A percentile compares a stretch with the other conserved stretches of the same genome.
phyloP scores from a whole-genome alignment of 208 protist species.

The Naegleria gruberi region DNA sequence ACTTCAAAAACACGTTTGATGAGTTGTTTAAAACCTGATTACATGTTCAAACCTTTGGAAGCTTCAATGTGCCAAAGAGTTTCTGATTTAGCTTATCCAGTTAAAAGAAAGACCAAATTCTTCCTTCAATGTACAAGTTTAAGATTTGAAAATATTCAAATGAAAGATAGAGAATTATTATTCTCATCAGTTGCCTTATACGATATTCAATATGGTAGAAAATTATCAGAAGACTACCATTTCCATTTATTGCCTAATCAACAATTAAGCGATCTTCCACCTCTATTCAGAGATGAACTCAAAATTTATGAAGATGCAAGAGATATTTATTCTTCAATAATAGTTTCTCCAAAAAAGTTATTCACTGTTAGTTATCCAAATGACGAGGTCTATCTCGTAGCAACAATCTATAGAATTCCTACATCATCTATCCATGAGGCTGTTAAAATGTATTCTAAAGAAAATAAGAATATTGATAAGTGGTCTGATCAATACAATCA shows the following conservation, averaged over 20 bases:
- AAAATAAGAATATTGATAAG: not conserved
- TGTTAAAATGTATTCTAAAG: not conserved
- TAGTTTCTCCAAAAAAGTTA: not conserved
- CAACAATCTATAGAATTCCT: not conserved
- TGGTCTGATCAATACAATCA: not conserved
- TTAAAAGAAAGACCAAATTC: constrained; percentile 1
- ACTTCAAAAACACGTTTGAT: not conserved
- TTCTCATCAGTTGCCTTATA: not conserved
- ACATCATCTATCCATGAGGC: not conserved
- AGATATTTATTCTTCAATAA: not conserved
- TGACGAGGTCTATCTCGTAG: not conserved
- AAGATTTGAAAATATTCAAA: not conserved
- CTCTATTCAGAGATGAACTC: not conserved
- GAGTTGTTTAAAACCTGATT: not conserved
- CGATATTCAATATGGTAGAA: not conserved
- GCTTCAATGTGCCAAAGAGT: not conserved
- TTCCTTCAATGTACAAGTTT: not conserved
- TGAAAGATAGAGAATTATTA: not conserved
- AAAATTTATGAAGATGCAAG: not conserved
- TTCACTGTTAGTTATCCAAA: not conserved
- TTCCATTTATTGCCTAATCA: not conserved
- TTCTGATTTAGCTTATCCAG: not conserved
- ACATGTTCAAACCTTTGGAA: not conserved
- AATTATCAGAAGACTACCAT: not conserved
- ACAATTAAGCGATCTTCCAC: not conserved